Percentiles rank a stretch among this genome's conserved stretches.
Evolutionary conservation across 2,329 filamentous ascomycete species (phyloP).

Genomic region (Monilinia aucupariae): DNA sequence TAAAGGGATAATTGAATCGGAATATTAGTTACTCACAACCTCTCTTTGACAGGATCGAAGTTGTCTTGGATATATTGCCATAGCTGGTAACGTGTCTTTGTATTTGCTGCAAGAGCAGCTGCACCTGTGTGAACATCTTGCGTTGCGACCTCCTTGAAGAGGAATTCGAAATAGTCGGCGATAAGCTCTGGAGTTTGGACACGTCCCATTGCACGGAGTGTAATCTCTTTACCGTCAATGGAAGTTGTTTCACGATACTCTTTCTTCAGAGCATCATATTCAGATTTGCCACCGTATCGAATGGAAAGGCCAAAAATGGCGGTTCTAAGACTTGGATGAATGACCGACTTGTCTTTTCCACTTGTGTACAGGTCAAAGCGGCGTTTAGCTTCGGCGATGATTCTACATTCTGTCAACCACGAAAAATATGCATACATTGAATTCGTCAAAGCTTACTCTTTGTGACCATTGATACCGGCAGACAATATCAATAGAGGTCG

Average conservation of each 20-base stretch:
- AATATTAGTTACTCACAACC: conserved; percentile 44
- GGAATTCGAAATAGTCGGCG: conserved; percentile 62
- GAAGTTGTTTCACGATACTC: conserved; percentile 80
- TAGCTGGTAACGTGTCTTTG: conserved; percentile 63
- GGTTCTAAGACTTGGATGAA: conserved; percentile 76
- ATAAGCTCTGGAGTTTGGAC: conserved; percentile 62
- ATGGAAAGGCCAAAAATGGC: conserved; percentile 77
- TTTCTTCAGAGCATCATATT: conserved; percentile 70
- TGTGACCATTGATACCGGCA: conserved; percentile 71
- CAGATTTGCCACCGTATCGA: conserved; percentile 63
- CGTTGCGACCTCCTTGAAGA: conserved; percentile 76
- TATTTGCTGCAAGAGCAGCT: conserved; percentile 66
- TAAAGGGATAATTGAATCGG: background rate
- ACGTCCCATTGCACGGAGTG: conserved; percentile 68
- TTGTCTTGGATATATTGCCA: conserved; percentile 85
- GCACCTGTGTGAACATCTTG: conserved; percentile 85
- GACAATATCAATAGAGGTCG: conserved; percentile 73
- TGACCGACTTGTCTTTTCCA: conserved; percentile 55
- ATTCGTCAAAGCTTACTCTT: conserved; percentile 51
- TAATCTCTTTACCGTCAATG: conserved; percentile 87
- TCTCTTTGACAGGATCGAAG: conserved; percentile 68
- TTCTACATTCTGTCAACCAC: conserved; percentile 40
- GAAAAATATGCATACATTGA: background rate
- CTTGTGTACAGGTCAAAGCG: conserved; percentile 76
- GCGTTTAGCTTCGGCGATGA: conserved; percentile 66